Evolutionary conservation across 2,329 filamentous ascomycete species (phyloP).

Genomic region (Bipolaris oryzae): DNA sequence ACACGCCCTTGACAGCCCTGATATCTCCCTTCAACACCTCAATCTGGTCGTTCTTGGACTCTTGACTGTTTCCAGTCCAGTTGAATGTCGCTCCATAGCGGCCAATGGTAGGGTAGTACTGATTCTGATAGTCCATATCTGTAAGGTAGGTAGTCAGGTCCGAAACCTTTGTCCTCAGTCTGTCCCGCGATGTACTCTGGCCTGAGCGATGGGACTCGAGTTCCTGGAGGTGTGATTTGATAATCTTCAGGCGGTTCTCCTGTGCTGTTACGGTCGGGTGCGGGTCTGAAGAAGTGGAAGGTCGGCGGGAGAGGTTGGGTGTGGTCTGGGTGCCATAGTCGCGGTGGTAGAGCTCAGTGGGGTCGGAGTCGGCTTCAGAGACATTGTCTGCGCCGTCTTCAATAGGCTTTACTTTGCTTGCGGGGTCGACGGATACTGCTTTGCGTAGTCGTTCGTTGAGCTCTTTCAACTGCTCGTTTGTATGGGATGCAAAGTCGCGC

Average conservation of each 20-base stretch:
- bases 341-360: constrained; percentile 79
- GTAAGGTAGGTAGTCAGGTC: constrained; percentile 69
- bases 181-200: constrained; percentile 58
- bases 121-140: constrained; percentile 49
- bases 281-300: constrained; percentile 32
- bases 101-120: constrained; percentile 52
- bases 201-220: constrained; percentile 57
- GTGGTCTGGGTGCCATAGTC: constrained; percentile 82
- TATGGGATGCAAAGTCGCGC: constrained; percentile 62
- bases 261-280: constrained; percentile 47
- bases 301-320: constrained; percentile 53
- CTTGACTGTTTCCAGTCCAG: constrained; percentile 46
- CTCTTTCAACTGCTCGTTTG: constrained; percentile 57
- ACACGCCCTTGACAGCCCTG: constrained; percentile 76
- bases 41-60: constrained; percentile 70
- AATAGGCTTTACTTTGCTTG: constrained; percentile 36
- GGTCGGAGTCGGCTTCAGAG: constrained; percentile 63
- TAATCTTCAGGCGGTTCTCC: constrained; percentile 55
- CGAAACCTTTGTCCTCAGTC: constrained; percentile 56
- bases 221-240: constrained; percentile 59
- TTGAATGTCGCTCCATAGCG: constrained; percentile 33
- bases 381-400: constrained; percentile 45
- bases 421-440: constrained; percentile 67
- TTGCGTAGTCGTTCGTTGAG: constrained; percentile 64
- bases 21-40: constrained; percentile 76